Base-by-base conservation (phyloP, 2,329 filamentous ascomycete species). In the Sordariomycetes sp. region DNA sequence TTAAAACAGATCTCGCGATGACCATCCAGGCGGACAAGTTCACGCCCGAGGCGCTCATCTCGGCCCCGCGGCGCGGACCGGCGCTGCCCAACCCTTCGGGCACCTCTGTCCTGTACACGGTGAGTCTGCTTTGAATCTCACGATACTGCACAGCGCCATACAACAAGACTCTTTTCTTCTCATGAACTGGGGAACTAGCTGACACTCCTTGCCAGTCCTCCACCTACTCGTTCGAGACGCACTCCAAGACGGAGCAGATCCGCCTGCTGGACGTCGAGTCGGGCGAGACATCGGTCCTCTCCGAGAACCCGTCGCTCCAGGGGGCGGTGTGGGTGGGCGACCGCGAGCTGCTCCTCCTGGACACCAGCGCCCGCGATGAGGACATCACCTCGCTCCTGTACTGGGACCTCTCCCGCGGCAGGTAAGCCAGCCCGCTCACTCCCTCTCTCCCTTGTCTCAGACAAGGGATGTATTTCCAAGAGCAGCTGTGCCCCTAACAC, bases 271-370 rank as follows among this genome's bases (percentile, higher is more conserved):
- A 93, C 64, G 77, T 91, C 60, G 74, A 79, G 53, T 82, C 80
- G 8, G 86, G 87, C 37, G 78, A 86, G 55, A 86, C 86, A 3
- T 81, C 77, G 3, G 71, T 85, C 14, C 75, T 96, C 12, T 86
- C 83, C 53, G 80, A 87, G 57, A 82, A 89, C 61, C 67, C 78
- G 25, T 77, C 79, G 59, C 84, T 85, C 56, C 84, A 80, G 59
- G 89, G 93, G 67, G 83, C 90, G 11, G 79, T 82, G 53, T 96
- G 91, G 91, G 74, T 96, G 37, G 81, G 83, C 43, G 82, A 89
- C 50, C 79, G 80, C 40, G 83, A 84, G 65, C 80, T 80, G 57
- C 69, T 82, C 51, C 70, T 79, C 76, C 66, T 87, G 20, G 55
- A 57, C 32, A 34, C 35, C 76, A 77, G 77, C 67, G 71, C 69